Conservation (phyloP, 2,329 filamentous ascomycete genomes). For the Zarea fungicola region DNA sequence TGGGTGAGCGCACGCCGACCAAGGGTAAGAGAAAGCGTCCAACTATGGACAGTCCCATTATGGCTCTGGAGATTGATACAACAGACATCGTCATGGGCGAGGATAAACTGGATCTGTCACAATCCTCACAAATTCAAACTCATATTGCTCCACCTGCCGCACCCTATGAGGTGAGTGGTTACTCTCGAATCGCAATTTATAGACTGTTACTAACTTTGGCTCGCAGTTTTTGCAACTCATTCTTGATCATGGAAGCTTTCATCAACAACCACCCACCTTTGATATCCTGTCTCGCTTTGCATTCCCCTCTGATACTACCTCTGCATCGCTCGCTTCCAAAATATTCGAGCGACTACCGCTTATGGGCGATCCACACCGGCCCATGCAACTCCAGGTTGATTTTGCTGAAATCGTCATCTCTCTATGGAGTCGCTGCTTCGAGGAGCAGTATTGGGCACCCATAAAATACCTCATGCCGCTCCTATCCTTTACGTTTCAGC, state of each 20-base stretch:
- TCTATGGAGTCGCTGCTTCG: constrained; percentile 63
- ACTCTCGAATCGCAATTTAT: not conserved
- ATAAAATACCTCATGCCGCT: constrained; percentile 62
- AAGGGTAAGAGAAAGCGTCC: constrained; percentile 68
- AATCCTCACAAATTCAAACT: constrained; percentile 18
- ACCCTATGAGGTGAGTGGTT: constrained; percentile 40
- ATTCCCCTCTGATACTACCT: constrained; percentile 58
- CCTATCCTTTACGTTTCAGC: constrained; percentile 57
- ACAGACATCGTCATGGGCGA: constrained; percentile 36
- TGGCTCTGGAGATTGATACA: constrained; percentile 50
- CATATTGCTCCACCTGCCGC: constrained; percentile 21
- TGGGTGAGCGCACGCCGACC: constrained; percentile 55
- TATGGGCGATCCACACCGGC: constrained; percentile 45
- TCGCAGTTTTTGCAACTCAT: constrained; percentile 55
- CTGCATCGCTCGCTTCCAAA: constrained; percentile 58
- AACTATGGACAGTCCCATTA: constrained; percentile 59
- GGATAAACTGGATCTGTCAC: constrained; percentile 17
- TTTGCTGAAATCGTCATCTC: constrained; percentile 60
- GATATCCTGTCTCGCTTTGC: constrained; percentile 60
- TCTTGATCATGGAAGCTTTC: constrained; percentile 54
- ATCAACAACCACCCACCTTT: constrained; percentile 56
- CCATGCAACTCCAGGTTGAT: constrained; percentile 54
- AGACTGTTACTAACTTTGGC: constrained; percentile 19
- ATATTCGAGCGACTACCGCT: constrained; percentile 63
- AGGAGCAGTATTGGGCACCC: constrained; percentile 58